Percentiles rank a stretch among this genome's conserved stretches.
These are phyloP conservation scores for Pseudonitzschia pungens DNA, from an alignment of 108 stramenopile genomes.

Conservation along the genomic window DNA sequence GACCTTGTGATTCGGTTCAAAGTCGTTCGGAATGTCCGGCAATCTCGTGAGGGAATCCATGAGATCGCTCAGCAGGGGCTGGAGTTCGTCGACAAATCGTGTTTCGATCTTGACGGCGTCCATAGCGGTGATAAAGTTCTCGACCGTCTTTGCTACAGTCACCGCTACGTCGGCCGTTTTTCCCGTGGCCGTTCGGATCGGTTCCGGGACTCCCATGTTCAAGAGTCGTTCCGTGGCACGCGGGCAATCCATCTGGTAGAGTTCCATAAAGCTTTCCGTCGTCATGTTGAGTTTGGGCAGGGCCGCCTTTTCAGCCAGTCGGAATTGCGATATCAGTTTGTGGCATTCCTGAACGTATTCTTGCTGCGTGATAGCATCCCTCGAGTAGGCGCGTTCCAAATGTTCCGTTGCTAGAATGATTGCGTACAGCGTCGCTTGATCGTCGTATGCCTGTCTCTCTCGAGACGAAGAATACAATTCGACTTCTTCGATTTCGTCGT, in stretches of 20 bases:
- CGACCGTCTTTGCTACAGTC: constrained; percentile 87
- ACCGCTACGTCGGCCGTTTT: constrained; percentile 59
- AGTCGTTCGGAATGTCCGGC: constrained; percentile 86
- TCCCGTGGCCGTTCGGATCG: constrained; percentile 55
- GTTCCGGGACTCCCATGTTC: constrained; percentile 90
- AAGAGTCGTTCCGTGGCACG: constrained; percentile 90
- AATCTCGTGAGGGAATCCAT: constrained; percentile 82
- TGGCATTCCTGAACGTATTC: constrained; percentile 93
- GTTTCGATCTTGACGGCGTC: constrained; percentile 95
- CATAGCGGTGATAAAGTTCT: constrained; percentile 97
- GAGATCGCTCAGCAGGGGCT: constrained; percentile 91
- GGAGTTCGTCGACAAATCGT: constrained; percentile 95
- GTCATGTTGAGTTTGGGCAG: constrained; percentile 45
- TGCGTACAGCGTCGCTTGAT: constrained; percentile 91
- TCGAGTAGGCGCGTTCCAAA: constrained; percentile 93
- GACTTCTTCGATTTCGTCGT: constrained; percentile 34
- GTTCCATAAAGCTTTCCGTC: constrained; percentile 75
- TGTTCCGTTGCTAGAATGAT: constrained; percentile 96
- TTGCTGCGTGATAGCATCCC: constrained; percentile 81
- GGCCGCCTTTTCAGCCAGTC: constrained; percentile 84
- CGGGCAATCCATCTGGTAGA: constrained; percentile 96
- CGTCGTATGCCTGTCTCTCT: constrained; percentile 79
- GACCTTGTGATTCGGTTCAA: constrained; percentile 86
- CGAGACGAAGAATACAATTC: constrained; percentile 59
- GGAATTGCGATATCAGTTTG: constrained; percentile 94